A percentile compares a stretch with the other conserved stretches of the same genome.
These are phyloP conservation scores for Periconia digitata DNA, from an alignment of 2,329 filamentous ascomycete genomes.

Conservation along the genomic window DNA sequence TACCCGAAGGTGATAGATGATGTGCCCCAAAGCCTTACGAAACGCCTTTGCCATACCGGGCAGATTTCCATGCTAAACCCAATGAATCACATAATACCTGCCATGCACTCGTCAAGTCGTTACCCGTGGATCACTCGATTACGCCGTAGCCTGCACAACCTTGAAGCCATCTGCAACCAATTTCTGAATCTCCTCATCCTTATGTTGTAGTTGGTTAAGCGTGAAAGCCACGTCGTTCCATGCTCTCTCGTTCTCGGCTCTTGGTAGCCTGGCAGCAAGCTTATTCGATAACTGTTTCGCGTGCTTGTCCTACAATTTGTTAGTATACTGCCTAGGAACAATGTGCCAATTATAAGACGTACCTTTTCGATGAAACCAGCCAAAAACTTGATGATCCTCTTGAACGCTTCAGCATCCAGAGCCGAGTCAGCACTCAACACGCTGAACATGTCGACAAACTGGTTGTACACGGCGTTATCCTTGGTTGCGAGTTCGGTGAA, in stretches of 20 bases:
- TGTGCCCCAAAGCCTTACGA: neutral
- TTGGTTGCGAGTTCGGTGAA: constrained; percentile 97
- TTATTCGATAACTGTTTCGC: constrained; percentile 93
- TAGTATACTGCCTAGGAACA: constrained; percentile 8
- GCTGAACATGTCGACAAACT: constrained; percentile 99
- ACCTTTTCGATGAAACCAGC: constrained; percentile 98
- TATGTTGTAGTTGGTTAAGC: constrained; percentile 84
- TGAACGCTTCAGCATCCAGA: constrained; percentile 83
- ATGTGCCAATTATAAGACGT: constrained; percentile 30
- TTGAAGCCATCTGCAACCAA: constrained; percentile 72
- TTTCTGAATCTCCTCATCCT: constrained; percentile 86
- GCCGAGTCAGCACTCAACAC: constrained; percentile 79
- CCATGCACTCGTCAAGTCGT: neutral
- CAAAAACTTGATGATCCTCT: constrained; percentile 86
- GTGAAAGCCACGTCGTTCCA: constrained; percentile 98
- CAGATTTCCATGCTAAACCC: neutral
- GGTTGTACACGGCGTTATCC: constrained; percentile 98
- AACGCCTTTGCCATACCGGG: neutral
- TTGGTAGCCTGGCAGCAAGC: constrained; percentile 77
- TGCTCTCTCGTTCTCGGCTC: constrained; percentile 90
- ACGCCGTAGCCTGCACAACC: constrained; percentile 49
- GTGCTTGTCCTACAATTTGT: constrained; percentile 79
- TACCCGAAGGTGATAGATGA: neutral
- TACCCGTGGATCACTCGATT: neutral
- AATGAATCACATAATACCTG: neutral